phyloP scores from a whole-genome alignment of 2,329 filamentous ascomycete species.

The Trichoderma asperellum region DNA sequence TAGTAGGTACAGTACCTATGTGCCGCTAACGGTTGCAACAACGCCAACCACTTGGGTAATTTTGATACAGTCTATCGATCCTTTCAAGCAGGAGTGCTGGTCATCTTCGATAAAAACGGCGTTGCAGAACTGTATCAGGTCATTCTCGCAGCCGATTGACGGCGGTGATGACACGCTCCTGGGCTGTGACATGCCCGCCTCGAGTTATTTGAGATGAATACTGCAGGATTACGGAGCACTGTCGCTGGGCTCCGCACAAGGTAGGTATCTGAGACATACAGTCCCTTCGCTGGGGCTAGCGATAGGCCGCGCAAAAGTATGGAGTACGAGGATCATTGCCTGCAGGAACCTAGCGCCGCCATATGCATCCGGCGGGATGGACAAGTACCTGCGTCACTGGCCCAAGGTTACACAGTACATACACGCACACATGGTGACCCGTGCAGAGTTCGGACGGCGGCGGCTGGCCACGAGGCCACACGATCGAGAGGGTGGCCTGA shows the following conservation, averaged over 20 bases:
- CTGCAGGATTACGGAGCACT: background rate
- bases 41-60: background rate
- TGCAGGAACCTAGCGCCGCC: slow-evolving; percentile 14
- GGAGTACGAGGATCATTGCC: slow-evolving; percentile 19
- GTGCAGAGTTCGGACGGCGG: slow-evolving; percentile 4
- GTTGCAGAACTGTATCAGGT: background rate
- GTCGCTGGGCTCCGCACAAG: background rate
- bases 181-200: background rate
- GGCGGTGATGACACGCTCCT: background rate
- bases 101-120: too few relatives aligned
- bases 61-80: background rate
- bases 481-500: slow-evolving; percentile 7
- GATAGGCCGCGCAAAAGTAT: slow-evolving; percentile 7
- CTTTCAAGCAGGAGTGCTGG: background rate
- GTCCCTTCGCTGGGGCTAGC: background rate
- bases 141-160: background rate
- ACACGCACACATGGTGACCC: background rate
- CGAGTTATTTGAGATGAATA: background rate
- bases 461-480: slow-evolving; percentile 25
- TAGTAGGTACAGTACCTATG: too few relatives aligned
- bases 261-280: slow-evolving; percentile 10
- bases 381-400: slow-evolving; percentile 18
- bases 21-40: background rate
- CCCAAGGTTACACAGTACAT: slow-evolving; percentile 1
- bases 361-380: slow-evolving; percentile 1